Base-by-base conservation (phyloP, 2,329 filamentous ascomycete genomes). In the Hypoxylon rubiginosum region DNA sequence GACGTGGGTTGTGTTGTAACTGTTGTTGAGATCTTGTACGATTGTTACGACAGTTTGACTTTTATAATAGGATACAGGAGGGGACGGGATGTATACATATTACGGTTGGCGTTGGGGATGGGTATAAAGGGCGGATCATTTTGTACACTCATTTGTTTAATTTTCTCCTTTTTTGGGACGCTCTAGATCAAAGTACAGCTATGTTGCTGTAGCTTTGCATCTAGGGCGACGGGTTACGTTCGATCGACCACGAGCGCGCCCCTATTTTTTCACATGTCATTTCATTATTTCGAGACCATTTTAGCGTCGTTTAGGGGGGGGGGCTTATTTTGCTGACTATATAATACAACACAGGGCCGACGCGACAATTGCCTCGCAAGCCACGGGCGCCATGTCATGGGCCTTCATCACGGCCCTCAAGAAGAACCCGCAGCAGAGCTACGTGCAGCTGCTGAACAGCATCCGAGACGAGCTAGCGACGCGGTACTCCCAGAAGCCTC, bases 361-460 rank as follows among this genome's bases (percentile, higher is more conserved):
- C 79, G 94, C 96, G 11, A 92, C 90, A 28, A 97, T 98, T 71
- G 88, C 86, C 46, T 90, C 93, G 61, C 87, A 97, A 81, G 95
- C 96, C 34, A 99, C 96, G 0, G 96, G 96, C 59, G 96, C 96
- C 79, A 98, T 99, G 96, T 97, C 94, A 3, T 97, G 92, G 89
- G 96, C 96, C 1, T 99, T 99, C 79, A 96, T 99, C 79, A 90
- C 87, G 1, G 91, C 94, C 19, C 86, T 98, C 75, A 94, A 92
- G 84, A 93, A 94, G 83, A 97, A 97, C 77, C 93, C 93, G 0
- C 91, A 97, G 78, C 96, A 98, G 83, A 97, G 92, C 82, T 99
- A 99, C 77, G 92, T 98, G 54, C 91, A 97, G 83, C 84, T 99
- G 62, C 86, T 99, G 72, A 98, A 97, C 85, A 97, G 91, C 80